Evolutionary conservation across 192 early-diverging fungal genomes (phyloP).

Genomic region (Linnemannia hyalina): DNA sequence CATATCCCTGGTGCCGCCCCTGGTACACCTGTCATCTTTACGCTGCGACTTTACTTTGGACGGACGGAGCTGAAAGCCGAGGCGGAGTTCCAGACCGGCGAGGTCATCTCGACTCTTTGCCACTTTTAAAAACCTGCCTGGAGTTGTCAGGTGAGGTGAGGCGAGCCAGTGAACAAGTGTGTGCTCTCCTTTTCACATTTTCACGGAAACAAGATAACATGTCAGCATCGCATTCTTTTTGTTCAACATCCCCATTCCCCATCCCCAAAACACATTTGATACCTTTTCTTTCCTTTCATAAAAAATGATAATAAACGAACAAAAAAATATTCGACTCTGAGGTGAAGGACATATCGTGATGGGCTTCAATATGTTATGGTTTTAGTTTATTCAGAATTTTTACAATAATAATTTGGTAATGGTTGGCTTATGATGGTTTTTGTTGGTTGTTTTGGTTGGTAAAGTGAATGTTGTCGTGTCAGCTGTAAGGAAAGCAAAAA

Average conservation of each 20-base stretch:
- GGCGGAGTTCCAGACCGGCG: constrained; percentile 40
- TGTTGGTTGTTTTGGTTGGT: too few species aligned
- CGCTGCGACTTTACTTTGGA: constrained; percentile 45
- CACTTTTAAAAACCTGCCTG: constrained; percentile 17
- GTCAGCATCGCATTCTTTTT: not conserved
- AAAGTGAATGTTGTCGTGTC: too few species aligned
- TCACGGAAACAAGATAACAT: too few species aligned
- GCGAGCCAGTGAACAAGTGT: not conserved
- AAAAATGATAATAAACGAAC: not conserved
- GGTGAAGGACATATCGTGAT: not conserved
- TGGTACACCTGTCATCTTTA: constrained; percentile 47
- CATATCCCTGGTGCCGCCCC: constrained; percentile 47
- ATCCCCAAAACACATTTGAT: not conserved
- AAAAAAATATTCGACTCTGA: not conserved
- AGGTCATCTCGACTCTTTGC: constrained; percentile 39
- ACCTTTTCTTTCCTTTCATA: not conserved
- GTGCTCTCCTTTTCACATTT: too few species aligned
- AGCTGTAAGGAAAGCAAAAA: too few species aligned
- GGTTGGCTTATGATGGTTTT: too few species aligned
- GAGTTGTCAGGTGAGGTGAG: too few species aligned
- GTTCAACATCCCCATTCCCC: not conserved
- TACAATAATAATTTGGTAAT: too few species aligned
- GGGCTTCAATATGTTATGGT: not conserved
- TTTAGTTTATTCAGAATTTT: too few species aligned
- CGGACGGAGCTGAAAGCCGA: constrained; percentile 40